Evolutionary conservation across 768 basidiomycete genomes (phyloP), one percentile per base, ranked within the genome.

Genomic region (Lactifluus rugatus): DNA sequence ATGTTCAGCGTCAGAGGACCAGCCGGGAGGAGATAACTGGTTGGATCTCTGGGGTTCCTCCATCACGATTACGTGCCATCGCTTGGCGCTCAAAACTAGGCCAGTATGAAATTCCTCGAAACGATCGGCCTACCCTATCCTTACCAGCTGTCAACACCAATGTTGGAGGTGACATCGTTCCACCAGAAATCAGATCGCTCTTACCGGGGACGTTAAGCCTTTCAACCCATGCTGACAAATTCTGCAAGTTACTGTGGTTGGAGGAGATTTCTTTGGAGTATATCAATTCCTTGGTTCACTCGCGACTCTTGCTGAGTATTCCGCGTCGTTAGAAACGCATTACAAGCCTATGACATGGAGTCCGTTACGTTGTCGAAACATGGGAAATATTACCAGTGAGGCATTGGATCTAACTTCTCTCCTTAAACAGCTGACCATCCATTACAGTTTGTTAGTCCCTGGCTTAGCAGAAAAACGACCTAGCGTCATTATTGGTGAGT

Each of bases 391-490:
- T 42, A 56, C 21, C 36, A 56, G 55, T 56, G 21, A 48, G 42
- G 47, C 39, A 4, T 19, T 42, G 10, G 28, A 9, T 25, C 8
- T 41, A 19, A 55, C 11, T 56, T 6, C n/a, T 32, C 13, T 36
- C 14, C 26, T 11, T 7, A n/a, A 17, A 45, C 49, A 17, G 52
- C 42, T 32, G 19, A 28, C 8, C 25, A 11, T 19, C 21, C 23
- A 13, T 51, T 28, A 42, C 10, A 57, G 56, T 21, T 39, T 57
- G 13, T 2, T 23, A 5, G 56, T 57, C 25, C 56, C 56, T 17
- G 56, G 56, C 32, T 37, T 57, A 28, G 56, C 56, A 17, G 56
- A 57, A 50, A 57, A 57, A 9, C 56, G 56, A 28, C 56, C 56
- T 3, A 57, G 56, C 26, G 49, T 57, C 13, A 16, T 57, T 8